Evolutionary conservation across 139 green algal species (phyloP).

Genomic region (Axilococcus clingmanii): DNA sequence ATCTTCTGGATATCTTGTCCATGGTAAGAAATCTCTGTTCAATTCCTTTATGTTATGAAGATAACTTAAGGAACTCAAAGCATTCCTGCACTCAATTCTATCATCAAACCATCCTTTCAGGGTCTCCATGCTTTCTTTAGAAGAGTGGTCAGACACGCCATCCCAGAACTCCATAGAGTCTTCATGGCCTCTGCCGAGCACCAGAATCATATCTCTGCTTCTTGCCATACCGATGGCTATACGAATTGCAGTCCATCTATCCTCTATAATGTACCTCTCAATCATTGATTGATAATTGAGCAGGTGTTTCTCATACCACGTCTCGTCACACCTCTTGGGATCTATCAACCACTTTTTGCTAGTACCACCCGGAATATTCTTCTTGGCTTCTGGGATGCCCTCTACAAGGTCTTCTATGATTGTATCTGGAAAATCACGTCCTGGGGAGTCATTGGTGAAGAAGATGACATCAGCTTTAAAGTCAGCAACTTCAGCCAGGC

Average conservation of each 20-base stretch:
- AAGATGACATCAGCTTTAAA: conserved; percentile 81
- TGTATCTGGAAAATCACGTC: conserved; percentile 44
- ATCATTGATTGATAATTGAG: conserved; percentile 16
- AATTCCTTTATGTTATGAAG: conserved; percentile 21
- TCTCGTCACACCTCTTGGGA: conserved; percentile 10
- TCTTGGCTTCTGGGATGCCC: conserved; percentile 63
- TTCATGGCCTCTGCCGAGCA: conserved; percentile 77
- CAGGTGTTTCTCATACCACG: conserved; percentile 15
- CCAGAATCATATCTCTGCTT: conserved; percentile 73
- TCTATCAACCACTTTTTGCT: conserved; percentile 28
- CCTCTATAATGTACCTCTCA: conserved; percentile 35
- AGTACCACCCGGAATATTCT: conserved; percentile 9
- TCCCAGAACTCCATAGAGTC: conserved; percentile 66
- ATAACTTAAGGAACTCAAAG: conserved; percentile 49
- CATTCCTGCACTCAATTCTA: conserved; percentile 68
- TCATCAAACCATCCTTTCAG: conserved; percentile 82
- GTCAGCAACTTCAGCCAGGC: conserved; percentile 60
- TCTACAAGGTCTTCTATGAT: conserved; percentile 68
- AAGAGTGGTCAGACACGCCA: conserved; percentile 8
- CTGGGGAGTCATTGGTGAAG: conserved; percentile 86
- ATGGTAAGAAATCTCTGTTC: conserved; percentile 16
- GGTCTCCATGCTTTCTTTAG: neutral
- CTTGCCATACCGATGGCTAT: conserved; percentile 84
- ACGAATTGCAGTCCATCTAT: conserved; percentile 73
- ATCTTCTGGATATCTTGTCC: conserved; percentile 27